A percentile compares a stretch with the other conserved stretches of the same genome.
phyloP scores from a whole-genome alignment of 495 filamentous ascomycete genomes.

The Xanthoparmelia taractica region DNA sequence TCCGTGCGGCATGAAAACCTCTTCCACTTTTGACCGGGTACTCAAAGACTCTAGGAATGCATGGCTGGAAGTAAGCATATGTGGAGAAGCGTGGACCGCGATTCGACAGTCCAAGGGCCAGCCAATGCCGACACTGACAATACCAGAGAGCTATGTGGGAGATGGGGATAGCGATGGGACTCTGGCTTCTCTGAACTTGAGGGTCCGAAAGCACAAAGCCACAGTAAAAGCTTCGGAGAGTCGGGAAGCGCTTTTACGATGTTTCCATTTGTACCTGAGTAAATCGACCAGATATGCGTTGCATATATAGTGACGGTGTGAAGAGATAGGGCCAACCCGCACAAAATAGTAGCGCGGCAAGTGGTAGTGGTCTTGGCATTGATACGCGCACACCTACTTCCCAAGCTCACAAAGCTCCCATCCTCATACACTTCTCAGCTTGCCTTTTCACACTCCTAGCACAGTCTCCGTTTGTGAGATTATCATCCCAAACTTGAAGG shows the following conservation, averaged over 20 bases:
- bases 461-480: neutral
- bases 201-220: too few species aligned
- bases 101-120: too few species aligned
- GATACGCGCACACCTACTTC: neutral
- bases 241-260: too few species aligned
- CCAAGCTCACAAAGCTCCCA: neutral
- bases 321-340: neutral
- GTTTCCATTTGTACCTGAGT: too few species aligned
- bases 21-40: neutral
- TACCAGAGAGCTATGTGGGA: too few species aligned
- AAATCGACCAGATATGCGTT: too few species aligned
- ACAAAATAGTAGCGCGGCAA: neutral
- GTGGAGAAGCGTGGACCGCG: neutral
- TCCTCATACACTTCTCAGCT: neutral
- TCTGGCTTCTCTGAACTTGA: too few species aligned
- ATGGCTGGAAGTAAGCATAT: neutral
- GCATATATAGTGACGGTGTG: too few species aligned
- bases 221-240: too few species aligned
- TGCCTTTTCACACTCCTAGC: neutral
- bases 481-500: neutral
- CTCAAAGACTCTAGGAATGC: neutral
- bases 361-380: neutral
- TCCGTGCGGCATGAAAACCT: neutral
- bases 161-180: too few species aligned
- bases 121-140: too few species aligned